Evolutionary conservation across 148 eudicot species (phyloP), one percentile per base, ranked within the genome.

Genomic region (Gaultheria prostrata): DNA sequence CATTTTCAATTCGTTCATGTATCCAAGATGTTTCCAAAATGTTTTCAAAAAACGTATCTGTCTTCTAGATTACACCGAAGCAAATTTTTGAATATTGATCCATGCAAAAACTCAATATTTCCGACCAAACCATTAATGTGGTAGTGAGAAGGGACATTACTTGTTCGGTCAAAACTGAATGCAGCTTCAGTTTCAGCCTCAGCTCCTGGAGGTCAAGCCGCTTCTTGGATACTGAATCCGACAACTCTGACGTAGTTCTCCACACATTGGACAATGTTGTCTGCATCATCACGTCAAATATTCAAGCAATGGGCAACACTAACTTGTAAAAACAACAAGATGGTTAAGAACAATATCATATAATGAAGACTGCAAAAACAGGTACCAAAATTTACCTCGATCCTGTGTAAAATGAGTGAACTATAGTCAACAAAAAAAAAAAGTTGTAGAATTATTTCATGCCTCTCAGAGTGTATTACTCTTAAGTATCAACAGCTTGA

Each of bases 241-340:
- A 85, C 85, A 93, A 82, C 80, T 91, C 92, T 89, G 91, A 89
- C 46, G 89, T 92, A 87, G 88, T 85, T 88, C 91, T 89, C 92
- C 95, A 90, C 70, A 95, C 95, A 87, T 89, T 89, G 85, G 87
- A 91, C 83, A 97, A 63, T 82, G 86, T 90, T 90, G 84, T 87
- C 99, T 97, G 94, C 90, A 90, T 77, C 45, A 85, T 49, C 76
- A 80, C 54, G 81, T 33, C 50, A 83, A 81, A 39, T n/a, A 79
- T 65, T 82, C 6, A 80, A 71, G 61, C 54, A 63, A 80, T 45
- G 48, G 71, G 30, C 32, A 17, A 73, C 71, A 35, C 14, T 43
- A 39, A 8, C 59, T n/a, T 11, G 24, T 49, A n/a, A 51, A 51
- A 24, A 81, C 15, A 17, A 18, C 9, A 30, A 63, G 15, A 70